Evolutionary conservation across 73 alveolate genomes (phyloP).

Genomic region (Paramecium sonneborni): DNA sequence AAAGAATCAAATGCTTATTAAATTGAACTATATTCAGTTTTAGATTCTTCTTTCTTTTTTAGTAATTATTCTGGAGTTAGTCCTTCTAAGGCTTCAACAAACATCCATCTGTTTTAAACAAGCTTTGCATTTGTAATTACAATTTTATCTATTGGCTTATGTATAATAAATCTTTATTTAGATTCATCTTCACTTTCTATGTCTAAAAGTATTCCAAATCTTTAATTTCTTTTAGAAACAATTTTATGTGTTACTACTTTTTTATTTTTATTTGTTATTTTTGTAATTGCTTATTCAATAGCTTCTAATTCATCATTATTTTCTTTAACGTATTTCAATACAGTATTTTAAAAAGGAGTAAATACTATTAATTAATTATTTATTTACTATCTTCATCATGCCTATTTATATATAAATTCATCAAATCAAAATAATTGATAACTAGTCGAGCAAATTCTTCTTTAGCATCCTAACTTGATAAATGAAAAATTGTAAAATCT

Average conservation of each 20-base stretch:
- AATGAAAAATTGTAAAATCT: background rate
- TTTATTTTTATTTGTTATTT: background rate
- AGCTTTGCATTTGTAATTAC: conserved; percentile 36
- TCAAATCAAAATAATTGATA: conserved; percentile 13
- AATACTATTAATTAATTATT: background rate
- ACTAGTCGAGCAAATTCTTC: conserved; percentile 41
- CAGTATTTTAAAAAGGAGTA: background rate
- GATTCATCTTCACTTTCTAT: background rate
- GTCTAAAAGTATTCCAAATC: conserved; percentile 4
- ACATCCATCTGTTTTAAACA: conserved; percentile 18
- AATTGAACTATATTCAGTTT: background rate
- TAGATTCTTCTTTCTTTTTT: background rate
- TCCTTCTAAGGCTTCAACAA: background rate
- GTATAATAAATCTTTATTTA: background rate
- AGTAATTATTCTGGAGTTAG: conserved; percentile 24
- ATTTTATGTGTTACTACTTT: background rate
- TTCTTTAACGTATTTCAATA: background rate
- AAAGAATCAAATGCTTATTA: background rate
- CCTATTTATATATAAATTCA: background rate
- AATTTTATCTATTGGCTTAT: conserved; percentile 24
- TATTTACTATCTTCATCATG: conserved; percentile 31
- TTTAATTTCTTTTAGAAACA: background rate
- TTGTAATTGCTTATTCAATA: background rate
- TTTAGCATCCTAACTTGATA: background rate
- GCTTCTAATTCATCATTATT: conserved; percentile 30